These are phyloP conservation scores for Neurospora terricola DNA, from an alignment of 495 filamentous ascomycete species.

Conservation along the genomic window DNA sequence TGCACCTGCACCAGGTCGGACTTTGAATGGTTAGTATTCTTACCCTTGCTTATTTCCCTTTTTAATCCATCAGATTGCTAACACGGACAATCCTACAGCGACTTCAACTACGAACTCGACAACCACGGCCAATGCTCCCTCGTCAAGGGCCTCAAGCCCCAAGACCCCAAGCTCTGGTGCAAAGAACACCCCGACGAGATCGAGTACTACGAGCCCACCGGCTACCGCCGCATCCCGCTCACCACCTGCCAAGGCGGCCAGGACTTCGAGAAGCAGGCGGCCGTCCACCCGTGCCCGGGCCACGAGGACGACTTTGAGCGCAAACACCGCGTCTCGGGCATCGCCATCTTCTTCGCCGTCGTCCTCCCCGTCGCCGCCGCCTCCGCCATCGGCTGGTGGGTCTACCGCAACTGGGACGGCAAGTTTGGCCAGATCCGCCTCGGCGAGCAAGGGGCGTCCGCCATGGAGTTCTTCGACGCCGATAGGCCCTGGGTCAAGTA, in stretches of 20 bases:
- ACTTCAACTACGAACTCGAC: slow-evolving; percentile 84
- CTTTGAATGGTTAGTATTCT: slow-evolving; percentile 78
- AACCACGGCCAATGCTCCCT: slow-evolving; percentile 65
- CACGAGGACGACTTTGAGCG: slow-evolving; percentile 68
- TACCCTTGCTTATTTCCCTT: neutral
- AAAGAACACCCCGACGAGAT: slow-evolving; percentile 48
- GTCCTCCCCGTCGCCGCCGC: slow-evolving; percentile 62
- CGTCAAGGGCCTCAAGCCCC: slow-evolving; percentile 55
- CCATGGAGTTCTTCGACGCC: slow-evolving; percentile 38
- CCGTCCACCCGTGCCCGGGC: slow-evolving; percentile 54
- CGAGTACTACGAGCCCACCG: slow-evolving; percentile 74
- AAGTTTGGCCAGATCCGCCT: slow-evolving; percentile 87
- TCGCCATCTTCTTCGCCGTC: slow-evolving; percentile 76
- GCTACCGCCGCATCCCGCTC: slow-evolving; percentile 83
- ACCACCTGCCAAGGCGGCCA: slow-evolving; percentile 72
- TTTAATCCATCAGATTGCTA: neutral
- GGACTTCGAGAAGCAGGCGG: slow-evolving; percentile 54
- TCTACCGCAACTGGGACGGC: slow-evolving; percentile 74
- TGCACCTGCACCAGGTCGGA: slow-evolving; percentile 77
- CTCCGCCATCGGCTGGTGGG: slow-evolving; percentile 66
- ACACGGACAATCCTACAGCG: slow-evolving; percentile 39
- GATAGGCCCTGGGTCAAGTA: slow-evolving; percentile 64
- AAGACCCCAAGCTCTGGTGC: slow-evolving; percentile 59
- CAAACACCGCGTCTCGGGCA: slow-evolving; percentile 54
- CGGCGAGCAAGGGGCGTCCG: slow-evolving; percentile 46